These are phyloP conservation scores for Salix purpurea DNA, from an alignment of 345 rosid genomes.

Conservation along the genomic window DNA sequence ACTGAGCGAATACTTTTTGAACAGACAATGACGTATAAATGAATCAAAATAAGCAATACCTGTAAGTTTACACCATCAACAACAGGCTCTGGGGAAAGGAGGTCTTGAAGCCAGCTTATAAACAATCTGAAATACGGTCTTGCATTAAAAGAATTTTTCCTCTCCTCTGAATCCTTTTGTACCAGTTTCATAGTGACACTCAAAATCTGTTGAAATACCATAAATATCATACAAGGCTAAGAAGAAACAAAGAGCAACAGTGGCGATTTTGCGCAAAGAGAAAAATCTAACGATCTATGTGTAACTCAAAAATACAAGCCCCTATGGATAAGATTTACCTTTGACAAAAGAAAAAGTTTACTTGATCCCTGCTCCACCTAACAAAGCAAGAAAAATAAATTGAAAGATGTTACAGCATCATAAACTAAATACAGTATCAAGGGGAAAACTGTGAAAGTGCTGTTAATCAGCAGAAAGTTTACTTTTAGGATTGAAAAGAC, in stretches of 20 bases:
- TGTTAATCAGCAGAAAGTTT: neutral
- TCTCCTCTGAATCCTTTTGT: constrained; percentile 85
- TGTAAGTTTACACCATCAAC: constrained; percentile 69
- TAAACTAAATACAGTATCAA: neutral
- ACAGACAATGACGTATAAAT: neutral
- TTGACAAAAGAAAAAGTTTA: constrained; percentile 55
- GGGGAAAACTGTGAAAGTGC: neutral
- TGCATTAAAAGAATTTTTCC: constrained; percentile 59
- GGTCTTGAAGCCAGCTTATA: constrained; percentile 73
- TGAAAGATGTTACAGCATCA: neutral
- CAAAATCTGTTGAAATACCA: constrained; percentile 54
- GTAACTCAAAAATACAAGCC: neutral
- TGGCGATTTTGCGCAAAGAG: neutral
- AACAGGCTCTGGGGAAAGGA: constrained; percentile 57
- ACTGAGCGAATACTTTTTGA: constrained; percentile 7
- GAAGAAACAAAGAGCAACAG: neutral
- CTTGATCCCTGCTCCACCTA: constrained; percentile 78
- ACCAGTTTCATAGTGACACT: constrained; percentile 62
- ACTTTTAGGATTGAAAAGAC: constrained; percentile 60
- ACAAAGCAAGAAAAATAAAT: constrained; percentile 26
- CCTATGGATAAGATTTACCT: constrained; percentile 39
- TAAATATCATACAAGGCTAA: constrained; percentile 2
- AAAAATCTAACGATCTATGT: neutral
- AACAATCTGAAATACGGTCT: constrained; percentile 74
- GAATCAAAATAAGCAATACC: constrained; percentile 36